Conservation (phyloP, 768 basidiomycete genomes). For the Psilocybe cyanescens region DNA sequence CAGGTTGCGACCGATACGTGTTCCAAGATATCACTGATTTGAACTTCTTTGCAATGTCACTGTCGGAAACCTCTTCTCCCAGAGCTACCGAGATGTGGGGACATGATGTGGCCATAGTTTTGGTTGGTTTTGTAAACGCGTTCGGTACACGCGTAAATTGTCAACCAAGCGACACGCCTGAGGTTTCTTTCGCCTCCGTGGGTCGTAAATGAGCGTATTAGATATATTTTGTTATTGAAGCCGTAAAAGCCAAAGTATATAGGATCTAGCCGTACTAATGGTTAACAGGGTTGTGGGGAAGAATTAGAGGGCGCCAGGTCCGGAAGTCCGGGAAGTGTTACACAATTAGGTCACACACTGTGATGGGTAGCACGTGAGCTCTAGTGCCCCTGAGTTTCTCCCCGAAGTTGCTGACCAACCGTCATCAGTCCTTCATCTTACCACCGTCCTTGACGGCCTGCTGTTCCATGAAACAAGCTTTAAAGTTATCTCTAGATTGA, state of each 20-base stretch:
- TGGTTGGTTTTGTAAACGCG: not conserved
- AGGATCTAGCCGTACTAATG: not conserved
- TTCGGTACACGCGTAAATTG: not conserved
- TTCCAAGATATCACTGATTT: constrained; percentile 40
- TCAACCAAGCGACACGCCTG: not conserved
- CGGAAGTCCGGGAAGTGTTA: not conserved
- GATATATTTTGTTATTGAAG: not conserved
- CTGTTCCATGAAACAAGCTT: not conserved
- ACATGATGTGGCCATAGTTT: constrained; percentile 27
- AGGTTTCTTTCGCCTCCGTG: not conserved
- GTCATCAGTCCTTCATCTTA: not conserved
- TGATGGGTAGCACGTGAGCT: not conserved
- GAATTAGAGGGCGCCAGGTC: not conserved
- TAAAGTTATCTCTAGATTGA: not conserved
- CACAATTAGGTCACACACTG: not conserved
- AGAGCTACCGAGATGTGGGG: constrained; percentile 46
- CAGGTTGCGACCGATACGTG: constrained; percentile 16
- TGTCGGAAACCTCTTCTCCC: constrained; percentile 27
- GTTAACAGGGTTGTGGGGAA: not conserved
- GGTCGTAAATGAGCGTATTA: not conserved
- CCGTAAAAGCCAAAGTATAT: not conserved
- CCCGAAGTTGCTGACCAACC: not conserved
- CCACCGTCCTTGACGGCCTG: not conserved
- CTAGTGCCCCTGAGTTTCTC: not conserved
- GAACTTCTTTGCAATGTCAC: constrained; percentile 50